Conservation (phyloP, 2,329 filamentous ascomycete genomes). For the Chaetoscypha palmicola region DNA sequence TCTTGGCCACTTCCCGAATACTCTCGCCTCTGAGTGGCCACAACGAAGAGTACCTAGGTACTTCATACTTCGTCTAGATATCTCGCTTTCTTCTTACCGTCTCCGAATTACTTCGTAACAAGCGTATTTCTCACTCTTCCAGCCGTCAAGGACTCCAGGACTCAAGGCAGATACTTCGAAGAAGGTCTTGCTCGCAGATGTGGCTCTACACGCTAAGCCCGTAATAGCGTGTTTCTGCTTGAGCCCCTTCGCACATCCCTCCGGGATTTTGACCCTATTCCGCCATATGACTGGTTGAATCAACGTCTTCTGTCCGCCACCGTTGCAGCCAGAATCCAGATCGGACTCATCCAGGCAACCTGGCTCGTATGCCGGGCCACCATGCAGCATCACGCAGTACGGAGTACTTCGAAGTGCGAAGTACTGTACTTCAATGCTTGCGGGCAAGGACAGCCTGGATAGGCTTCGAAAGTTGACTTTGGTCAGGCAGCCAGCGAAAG, state of each 20-base stretch:
- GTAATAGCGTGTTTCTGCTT: slow-evolving; percentile 4
- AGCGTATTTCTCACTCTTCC: no score
- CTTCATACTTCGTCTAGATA: not conserved
- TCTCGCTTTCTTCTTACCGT: not conserved
- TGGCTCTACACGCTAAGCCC: not conserved
- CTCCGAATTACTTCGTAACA: not conserved
- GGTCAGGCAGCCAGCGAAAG: not conserved
- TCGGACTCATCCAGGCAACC: not conserved
- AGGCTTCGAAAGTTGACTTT: no score
- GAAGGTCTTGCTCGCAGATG: not conserved
- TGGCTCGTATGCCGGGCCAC: not conserved
- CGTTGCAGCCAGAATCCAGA: not conserved
- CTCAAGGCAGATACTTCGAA: no score
- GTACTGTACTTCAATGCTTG: no score
- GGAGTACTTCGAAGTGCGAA: no score
- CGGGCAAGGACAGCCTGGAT: no score
- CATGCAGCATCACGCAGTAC: not conserved
- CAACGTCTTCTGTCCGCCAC: not conserved
- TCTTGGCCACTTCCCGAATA: no score
- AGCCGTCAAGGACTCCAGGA: no score
- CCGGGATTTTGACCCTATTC: not conserved
- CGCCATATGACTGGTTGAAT: not conserved
- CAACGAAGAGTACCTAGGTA: not conserved
- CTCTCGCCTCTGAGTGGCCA: no score
- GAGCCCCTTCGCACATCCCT: slow-evolving; percentile 1